A percentile compares a stretch with the other conserved stretches of the same genome.
phyloP scores from a whole-genome alignment of 805 yeast species.

The Wickerhamiella shivajii region DNA sequence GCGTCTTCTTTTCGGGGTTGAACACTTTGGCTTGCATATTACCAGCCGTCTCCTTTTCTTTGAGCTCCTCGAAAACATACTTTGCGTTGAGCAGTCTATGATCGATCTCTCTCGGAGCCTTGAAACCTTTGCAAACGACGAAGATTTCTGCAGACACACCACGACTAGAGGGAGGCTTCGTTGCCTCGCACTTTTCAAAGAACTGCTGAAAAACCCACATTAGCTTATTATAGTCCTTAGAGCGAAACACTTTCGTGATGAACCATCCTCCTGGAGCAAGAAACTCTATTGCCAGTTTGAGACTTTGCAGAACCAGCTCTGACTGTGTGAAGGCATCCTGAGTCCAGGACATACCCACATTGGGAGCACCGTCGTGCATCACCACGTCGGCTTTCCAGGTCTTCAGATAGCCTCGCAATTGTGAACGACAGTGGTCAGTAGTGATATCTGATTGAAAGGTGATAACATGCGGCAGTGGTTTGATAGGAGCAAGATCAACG shows the following conservation, averaged over 20 bases:
- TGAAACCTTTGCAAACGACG: slow-evolving; percentile 90
- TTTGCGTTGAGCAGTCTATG: slow-evolving; percentile 84
- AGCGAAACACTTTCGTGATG: slow-evolving; percentile 92
- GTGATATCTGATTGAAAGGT: slow-evolving; percentile 96
- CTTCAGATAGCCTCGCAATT: slow-evolving; percentile 86
- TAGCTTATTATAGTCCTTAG: slow-evolving; percentile 94
- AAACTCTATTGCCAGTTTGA: slow-evolving; percentile 88
- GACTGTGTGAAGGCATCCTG: slow-evolving; percentile 99
- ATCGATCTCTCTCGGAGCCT: slow-evolving; percentile 90
- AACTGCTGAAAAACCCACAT: slow-evolving; percentile 96
- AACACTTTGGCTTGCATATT: slow-evolving; percentile 85
- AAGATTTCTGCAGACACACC: slow-evolving; percentile 98
- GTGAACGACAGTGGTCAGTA: slow-evolving; percentile 93
- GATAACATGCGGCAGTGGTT: slow-evolving; percentile 86
- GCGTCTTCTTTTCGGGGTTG: slow-evolving; percentile 81
- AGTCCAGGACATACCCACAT: slow-evolving; percentile 99
- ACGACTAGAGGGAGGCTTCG: slow-evolving; percentile 98
- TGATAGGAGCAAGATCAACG: slow-evolving; percentile 97
- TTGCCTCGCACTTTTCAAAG: slow-evolving; percentile 93
- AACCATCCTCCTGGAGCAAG: slow-evolving; percentile 84
- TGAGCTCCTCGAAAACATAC: slow-evolving; percentile 83
- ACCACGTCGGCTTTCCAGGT: slow-evolving; percentile 99
- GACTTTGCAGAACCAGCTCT: slow-evolving; percentile 84
- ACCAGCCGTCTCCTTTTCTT: slow-evolving; percentile 29
- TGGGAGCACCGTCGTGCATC: slow-evolving; percentile 98